phyloP scores from a whole-genome alignment of 225 moss, liverwort and hornwort species.

The Neckera pumila region DNA sequence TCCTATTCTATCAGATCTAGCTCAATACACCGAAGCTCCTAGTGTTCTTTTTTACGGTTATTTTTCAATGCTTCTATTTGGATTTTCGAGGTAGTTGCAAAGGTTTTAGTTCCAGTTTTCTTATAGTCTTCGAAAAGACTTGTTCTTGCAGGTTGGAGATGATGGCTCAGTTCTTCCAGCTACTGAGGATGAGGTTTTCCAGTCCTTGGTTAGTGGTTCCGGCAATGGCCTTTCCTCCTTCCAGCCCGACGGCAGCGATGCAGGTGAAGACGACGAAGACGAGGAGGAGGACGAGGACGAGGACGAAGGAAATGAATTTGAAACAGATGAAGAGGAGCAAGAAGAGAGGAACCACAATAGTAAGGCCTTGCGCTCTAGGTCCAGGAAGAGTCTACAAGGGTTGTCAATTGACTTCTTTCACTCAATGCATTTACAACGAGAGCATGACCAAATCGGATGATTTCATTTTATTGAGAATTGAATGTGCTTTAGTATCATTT shows the following conservation, averaged over 20 bases:
- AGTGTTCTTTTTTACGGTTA: neutral
- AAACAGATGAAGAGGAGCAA: slow-evolving; percentile 49
- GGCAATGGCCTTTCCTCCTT: slow-evolving; percentile 42
- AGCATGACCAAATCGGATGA: neutral
- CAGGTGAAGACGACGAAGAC: slow-evolving; percentile 34
- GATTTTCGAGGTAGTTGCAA: neutral
- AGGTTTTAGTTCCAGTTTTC: neutral
- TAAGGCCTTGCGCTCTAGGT: slow-evolving; percentile 19
- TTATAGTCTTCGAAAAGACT: slow-evolving; percentile 5
- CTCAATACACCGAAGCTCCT: neutral
- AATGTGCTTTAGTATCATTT: neutral
- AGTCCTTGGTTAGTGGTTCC: slow-evolving; percentile 38
- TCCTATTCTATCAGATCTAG: neutral
- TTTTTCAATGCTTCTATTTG: neutral
- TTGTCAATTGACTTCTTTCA: neutral
- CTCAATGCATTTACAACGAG: neutral
- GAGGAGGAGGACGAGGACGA: slow-evolving; percentile 44
- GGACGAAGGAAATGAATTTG: slow-evolving; percentile 38
- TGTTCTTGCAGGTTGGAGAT: slow-evolving; percentile 71
- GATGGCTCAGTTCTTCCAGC: slow-evolving; percentile 60
- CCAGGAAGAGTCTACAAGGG: neutral
- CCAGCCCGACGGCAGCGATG: slow-evolving; percentile 39
- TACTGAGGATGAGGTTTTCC: slow-evolving; percentile 56
- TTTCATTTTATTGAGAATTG: neutral
- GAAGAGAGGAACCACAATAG: slow-evolving; percentile 49